Conservation (phyloP, 2,329 filamentous ascomycete species). For the Alternaria triticimaculans region DNA sequence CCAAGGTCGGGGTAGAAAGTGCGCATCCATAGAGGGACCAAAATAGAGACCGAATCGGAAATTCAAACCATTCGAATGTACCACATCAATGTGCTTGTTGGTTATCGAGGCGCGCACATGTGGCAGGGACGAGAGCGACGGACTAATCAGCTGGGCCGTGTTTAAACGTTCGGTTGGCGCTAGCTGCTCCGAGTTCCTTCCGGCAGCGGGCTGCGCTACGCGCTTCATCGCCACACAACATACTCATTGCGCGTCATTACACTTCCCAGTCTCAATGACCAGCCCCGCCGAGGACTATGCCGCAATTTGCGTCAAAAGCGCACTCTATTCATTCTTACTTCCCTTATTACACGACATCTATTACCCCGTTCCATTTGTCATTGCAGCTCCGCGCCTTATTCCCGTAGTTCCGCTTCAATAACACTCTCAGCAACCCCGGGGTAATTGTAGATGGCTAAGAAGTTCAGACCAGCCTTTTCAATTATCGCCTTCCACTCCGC, state of each 20-base stretch:
- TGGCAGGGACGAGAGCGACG: accelerated
- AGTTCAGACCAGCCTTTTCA: slow-evolving; percentile 13
- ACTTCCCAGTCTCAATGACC: neutral
- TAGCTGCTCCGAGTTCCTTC: neutral
- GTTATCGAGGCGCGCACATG: neutral
- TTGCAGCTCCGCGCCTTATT: neutral
- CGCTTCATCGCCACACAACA: neutral
- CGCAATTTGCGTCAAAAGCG: neutral
- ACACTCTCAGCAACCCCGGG: slow-evolving; percentile 23
- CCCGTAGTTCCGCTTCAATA: slow-evolving; percentile 17
- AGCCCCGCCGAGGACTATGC: neutral
- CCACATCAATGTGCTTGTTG: neutral
- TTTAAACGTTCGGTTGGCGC: neutral
- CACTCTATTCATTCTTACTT: neutral
- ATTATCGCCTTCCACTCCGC: slow-evolving; percentile 15
- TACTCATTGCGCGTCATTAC: neutral
- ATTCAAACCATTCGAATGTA: neutral
- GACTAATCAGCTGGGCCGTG: neutral
- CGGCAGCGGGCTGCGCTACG: neutral
- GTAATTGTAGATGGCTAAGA: slow-evolving; percentile 14
- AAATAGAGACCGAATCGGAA: neutral
- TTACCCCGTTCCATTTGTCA: neutral
- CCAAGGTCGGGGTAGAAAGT: neutral
- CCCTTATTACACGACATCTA: neutral
- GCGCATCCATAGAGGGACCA: neutral